Conservation (phyloP, 345 rosid genomes). For the Linum lewisii region DNA sequence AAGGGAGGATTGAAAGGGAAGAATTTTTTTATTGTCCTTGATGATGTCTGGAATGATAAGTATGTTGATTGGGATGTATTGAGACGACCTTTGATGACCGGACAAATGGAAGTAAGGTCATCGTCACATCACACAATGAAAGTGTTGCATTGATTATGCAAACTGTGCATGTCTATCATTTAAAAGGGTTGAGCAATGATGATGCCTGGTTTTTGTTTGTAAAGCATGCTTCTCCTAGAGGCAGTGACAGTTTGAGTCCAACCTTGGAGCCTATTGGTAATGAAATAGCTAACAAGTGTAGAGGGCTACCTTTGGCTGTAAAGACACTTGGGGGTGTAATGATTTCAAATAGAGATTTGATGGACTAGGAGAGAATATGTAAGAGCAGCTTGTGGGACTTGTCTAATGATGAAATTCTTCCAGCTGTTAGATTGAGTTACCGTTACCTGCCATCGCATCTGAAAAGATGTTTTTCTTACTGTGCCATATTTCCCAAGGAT, state of each 20-base stretch:
- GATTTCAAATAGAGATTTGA: background rate
- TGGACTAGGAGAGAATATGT: background rate
- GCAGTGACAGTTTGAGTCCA: background rate
- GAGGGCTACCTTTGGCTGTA: slow-evolving; percentile 3
- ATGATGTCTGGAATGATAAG: slow-evolving; percentile 4
- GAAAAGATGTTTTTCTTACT: slow-evolving; percentile 1
- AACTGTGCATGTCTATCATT: background rate
- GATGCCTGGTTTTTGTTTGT: slow-evolving; percentile 2
- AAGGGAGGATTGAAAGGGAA: background rate
- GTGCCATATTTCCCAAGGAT: slow-evolving; percentile 3
- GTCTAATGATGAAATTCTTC: background rate
- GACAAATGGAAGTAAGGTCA: background rate
- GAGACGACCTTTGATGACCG: slow-evolving; percentile 1
- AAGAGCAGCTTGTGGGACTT: slow-evolving; percentile 2
- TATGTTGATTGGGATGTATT: slow-evolving; percentile 1
- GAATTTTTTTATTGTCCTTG: slow-evolving; percentile 1
- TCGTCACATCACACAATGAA: background rate
- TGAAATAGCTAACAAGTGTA: background rate
- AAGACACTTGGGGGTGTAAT: slow-evolving; percentile 4
- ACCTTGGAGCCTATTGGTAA: background rate
- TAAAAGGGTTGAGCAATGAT: slow-evolving; percentile 1
- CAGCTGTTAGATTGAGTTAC: background rate
- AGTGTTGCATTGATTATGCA: slow-evolving; percentile 1
- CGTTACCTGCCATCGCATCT: slow-evolving; percentile 3
- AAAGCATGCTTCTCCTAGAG: background rate